Percentiles rank a stretch among this genome's conserved stretches.
Evolutionary conservation across 1,139 yeast species (phyloP).

Genomic region (Suhomyces guaymorum): DNA sequence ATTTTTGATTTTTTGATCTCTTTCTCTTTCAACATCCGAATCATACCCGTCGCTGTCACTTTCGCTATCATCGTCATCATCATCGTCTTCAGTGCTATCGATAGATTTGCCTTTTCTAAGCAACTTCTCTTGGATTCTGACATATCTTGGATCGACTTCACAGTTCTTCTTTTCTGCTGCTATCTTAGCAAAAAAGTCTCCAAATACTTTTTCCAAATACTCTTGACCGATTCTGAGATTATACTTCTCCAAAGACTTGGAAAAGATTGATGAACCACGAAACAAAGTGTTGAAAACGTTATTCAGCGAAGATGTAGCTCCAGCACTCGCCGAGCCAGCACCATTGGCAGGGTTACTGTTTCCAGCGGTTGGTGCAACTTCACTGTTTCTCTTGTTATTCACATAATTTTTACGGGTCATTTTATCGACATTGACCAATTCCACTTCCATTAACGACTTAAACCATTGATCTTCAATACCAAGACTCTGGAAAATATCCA

Average conservation of each 20-base stretch:
- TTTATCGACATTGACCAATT: slow-evolving; percentile 51
- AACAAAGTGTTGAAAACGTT: slow-evolving; percentile 73
- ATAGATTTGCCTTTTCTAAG: slow-evolving; percentile 26
- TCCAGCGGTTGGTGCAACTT: slow-evolving; percentile 1
- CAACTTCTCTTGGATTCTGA: slow-evolving; percentile 46
- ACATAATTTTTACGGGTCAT: slow-evolving; percentile 45
- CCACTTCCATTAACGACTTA: slow-evolving; percentile 63
- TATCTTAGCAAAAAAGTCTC: slow-evolving; percentile 61
- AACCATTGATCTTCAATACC: slow-evolving; percentile 71
- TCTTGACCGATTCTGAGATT: slow-evolving; percentile 78
- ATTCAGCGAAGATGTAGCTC: slow-evolving; percentile 25
- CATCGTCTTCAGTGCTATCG: slow-evolving; percentile 24
- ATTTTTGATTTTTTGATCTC: slow-evolving; percentile 26
- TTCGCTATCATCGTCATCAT: slow-evolving; percentile 26
- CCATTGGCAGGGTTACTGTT: neutral
- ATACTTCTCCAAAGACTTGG: slow-evolving; percentile 78
- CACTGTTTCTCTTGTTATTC: slow-evolving; percentile 25
- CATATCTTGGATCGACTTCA: slow-evolving; percentile 72
- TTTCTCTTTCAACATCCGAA: slow-evolving; percentile 36
- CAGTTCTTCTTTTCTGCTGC: slow-evolving; percentile 54
- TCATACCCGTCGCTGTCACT: slow-evolving; percentile 29
- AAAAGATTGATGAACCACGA: slow-evolving; percentile 79
- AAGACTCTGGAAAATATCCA: slow-evolving; percentile 67
- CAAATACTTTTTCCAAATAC: slow-evolving; percentile 72
- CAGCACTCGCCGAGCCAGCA: slow-evolving; percentile 1